A percentile compares a stretch with the other conserved stretches of the same genome.
These are phyloP conservation scores for Saccharomycopsis microspora DNA, from an alignment of 805 yeast species.

Conservation along the genomic window DNA sequence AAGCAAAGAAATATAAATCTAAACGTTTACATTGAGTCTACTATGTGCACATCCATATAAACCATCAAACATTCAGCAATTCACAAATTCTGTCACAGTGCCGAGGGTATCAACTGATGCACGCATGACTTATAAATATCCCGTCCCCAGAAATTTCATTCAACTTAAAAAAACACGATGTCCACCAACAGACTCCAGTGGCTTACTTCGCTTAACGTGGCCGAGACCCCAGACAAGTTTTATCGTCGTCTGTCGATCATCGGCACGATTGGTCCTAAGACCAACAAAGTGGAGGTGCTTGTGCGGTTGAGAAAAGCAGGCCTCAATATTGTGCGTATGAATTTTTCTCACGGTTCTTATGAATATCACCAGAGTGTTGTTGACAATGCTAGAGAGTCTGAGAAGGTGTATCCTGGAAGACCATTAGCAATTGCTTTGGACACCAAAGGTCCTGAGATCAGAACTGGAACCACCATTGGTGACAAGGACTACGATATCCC, in stretches of 20 bases:
- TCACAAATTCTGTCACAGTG: no score
- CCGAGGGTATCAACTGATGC: no score
- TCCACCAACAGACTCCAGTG: slow-evolving; percentile 52
- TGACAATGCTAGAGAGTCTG: slow-evolving; percentile 94
- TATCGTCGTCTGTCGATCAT: slow-evolving; percentile 93
- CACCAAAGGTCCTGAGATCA: slow-evolving; percentile 99
- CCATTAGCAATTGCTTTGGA: slow-evolving; percentile 97
- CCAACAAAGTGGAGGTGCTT: slow-evolving; percentile 79
- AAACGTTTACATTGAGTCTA: no score
- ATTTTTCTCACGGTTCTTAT: slow-evolving; percentile 97
- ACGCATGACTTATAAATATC: no score
- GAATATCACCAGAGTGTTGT: slow-evolving; percentile 96
- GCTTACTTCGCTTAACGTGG: slow-evolving; percentile 70
- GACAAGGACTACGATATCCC: slow-evolving; percentile 74
- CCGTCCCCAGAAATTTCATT: no score
- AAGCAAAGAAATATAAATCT: no score
- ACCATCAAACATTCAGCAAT: no score
- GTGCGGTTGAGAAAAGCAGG: slow-evolving; percentile 93
- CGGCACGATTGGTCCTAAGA: slow-evolving; percentile 98
- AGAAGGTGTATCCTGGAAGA: slow-evolving; percentile 82
- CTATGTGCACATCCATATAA: no score
- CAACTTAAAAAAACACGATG: background rate
- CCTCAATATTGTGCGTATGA: slow-evolving; percentile 95
- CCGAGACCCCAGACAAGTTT: slow-evolving; percentile 64
- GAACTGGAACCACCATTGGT: slow-evolving; percentile 90